phyloP scores from a whole-genome alignment of 129 eudicot genomes.

The Lonicera japonica region DNA sequence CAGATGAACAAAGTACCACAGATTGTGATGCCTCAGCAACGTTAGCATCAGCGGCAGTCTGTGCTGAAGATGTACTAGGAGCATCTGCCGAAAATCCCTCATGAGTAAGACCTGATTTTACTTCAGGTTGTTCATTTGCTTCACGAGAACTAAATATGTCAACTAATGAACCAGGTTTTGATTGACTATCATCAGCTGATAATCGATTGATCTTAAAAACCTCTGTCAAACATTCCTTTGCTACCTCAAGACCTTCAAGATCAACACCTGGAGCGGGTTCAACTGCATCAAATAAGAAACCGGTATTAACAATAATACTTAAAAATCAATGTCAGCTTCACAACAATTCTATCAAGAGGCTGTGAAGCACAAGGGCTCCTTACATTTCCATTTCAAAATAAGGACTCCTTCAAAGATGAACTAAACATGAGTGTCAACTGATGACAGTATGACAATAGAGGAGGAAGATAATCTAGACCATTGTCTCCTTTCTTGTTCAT shows the following conservation, averaged over 20 bases:
- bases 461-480: no score
- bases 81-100: constrained; percentile 25
- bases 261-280: constrained; percentile 74
- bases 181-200: constrained; percentile 22
- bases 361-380: not conserved
- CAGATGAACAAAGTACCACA: constrained; percentile 12
- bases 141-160: constrained; percentile 48
- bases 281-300: constrained; percentile 31
- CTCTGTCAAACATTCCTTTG: constrained; percentile 71
- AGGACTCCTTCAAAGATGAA: no score
- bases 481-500: no score
- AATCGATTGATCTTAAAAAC: constrained; percentile 52
- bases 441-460: no score
- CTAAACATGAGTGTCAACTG: no score
- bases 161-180: constrained; percentile 48
- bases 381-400: no score
- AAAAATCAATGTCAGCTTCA: no score
- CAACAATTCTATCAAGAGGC: not conserved
- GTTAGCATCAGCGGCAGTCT: constrained; percentile 19
- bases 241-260: constrained; percentile 77
- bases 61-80: constrained; percentile 34
- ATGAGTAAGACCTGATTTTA: constrained; percentile 19
- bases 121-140: constrained; percentile 12
- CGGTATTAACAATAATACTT: no score
- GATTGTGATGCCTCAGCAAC: constrained; percentile 20